A percentile compares a stretch with the other conserved stretches of the same genome.
phyloP scores from a whole-genome alignment of 805 yeast species.

The Metschnikowia colocasiae region DNA sequence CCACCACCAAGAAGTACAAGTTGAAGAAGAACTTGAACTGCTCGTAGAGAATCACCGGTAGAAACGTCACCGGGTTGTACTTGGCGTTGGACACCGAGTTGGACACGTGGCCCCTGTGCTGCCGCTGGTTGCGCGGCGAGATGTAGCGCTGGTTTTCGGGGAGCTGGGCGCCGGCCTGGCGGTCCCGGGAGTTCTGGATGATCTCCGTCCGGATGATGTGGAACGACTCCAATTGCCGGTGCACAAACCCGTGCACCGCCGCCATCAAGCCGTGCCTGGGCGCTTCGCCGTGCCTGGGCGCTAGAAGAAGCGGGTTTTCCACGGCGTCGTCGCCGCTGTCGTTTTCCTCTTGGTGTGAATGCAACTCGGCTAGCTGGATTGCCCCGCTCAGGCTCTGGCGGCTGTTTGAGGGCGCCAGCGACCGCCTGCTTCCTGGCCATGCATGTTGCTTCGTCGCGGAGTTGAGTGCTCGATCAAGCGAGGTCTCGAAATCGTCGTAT shows the following conservation, averaged over 20 bases:
- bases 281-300: background rate
- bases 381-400: background rate
- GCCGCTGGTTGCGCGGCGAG: conserved; percentile 32
- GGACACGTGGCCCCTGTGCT: conserved; percentile 40
- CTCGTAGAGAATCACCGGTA: conserved; percentile 86
- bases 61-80: conserved; percentile 80
- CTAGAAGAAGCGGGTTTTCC: background rate
- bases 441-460: conserved; percentile 33
- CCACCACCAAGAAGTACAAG: conserved; percentile 85
- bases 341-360: background rate
- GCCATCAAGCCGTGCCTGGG: background rate
- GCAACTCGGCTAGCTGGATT: conserved; percentile 1
- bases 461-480: conserved; percentile 63
- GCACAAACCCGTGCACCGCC: conserved; percentile 2
- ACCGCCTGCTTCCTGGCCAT: conserved; percentile 27
- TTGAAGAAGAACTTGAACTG: conserved; percentile 97
- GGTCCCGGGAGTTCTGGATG: conserved; percentile 3
- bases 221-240: conserved; percentile 4
- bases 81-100: conserved; percentile 93
- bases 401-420: conserved; percentile 13
- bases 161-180: background rate
- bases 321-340: conserved; percentile 1
- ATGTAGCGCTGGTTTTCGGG: conserved; percentile 33
- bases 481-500: conserved; percentile 62
- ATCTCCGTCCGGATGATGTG: conserved; percentile 7